phyloP scores from a whole-genome alignment of 2,329 filamentous ascomycete species.

The Calonectria honghensis region DNA sequence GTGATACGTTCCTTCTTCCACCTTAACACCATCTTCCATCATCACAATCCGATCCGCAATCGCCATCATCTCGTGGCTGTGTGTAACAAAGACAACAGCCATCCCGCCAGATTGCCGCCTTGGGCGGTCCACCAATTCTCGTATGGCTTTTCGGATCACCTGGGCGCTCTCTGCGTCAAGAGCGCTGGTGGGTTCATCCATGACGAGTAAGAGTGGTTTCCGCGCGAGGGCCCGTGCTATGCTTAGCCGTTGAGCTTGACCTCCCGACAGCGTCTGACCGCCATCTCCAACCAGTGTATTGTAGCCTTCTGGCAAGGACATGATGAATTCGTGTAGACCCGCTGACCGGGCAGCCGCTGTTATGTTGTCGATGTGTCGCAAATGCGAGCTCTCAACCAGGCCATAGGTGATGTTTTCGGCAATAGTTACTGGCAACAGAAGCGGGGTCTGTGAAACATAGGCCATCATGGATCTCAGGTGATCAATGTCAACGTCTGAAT shows the following conservation, averaged over 20 bases:
- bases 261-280: conserved; percentile 83
- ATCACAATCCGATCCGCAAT: conserved; percentile 84
- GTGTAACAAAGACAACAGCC: conserved; percentile 88
- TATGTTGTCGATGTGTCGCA: conserved; percentile 68
- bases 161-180: conserved; percentile 82
- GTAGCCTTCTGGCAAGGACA: conserved; percentile 76
- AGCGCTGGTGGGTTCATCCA: conserved; percentile 92
- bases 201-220: conserved; percentile 81
- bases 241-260: conserved; percentile 87
- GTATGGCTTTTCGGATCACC: conserved; percentile 78
- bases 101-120: conserved; percentile 62
- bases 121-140: conserved; percentile 65
- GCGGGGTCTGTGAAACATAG: conserved; percentile 82
- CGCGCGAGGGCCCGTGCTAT: conserved; percentile 88
- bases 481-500: conserved; percentile 75
- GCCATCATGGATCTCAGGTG: conserved; percentile 77
- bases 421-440: conserved; percentile 86
- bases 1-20: conserved; percentile 80
- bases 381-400: conserved; percentile 72
- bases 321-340: conserved; percentile 86
- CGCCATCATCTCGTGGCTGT: conserved; percentile 90
- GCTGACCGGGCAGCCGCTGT: conserved; percentile 72
- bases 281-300: conserved; percentile 85
- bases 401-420: conserved; percentile 90
- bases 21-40: conserved; percentile 79